Base-by-base conservation (phyloP, 2,329 filamentous ascomycete species). In the Aspergillus melleus region DNA sequence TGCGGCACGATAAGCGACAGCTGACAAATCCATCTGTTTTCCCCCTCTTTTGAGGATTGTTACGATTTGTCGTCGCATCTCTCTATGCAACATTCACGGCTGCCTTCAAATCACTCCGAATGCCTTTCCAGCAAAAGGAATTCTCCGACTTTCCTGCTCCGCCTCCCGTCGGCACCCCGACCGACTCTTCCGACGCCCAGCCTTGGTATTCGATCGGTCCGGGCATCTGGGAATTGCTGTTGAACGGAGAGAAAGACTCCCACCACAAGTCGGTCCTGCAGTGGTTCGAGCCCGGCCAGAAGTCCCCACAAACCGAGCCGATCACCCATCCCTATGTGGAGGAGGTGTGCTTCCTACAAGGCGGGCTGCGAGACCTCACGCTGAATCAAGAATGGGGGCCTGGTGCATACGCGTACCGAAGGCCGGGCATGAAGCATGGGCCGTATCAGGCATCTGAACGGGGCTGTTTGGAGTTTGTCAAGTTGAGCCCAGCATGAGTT, bases 391-490 rank as follows among this genome's bases (percentile, higher is more conserved):
- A 68, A 9, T 79, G 72, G 72, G 59, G 68, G 12, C 68, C 71
- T 52, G 75, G 76, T 42, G 68, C 73, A 4, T 79, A 78, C 70
- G 77, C 75, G 14, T 78, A 78, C 62, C 71, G 76, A 20, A 69
- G 74, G 52, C 74, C 76, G 14, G 75, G 74, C 10, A 78, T 77
- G 76, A 63, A 73, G 60, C 74, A 78, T 68, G 77, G 77, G 0
- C 76, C 74, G 12, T 78, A 77, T 59, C 64, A 61, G 56, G 59
- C 66, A 24, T 74, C 70, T 26, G 64, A 69, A 32, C 52, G 68
- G 5, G 76, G 76, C 4, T 79, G 75, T 60, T 65, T 78, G 58
- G 74, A 72, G 69, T 75, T 74, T 47, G 44, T 47, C 19, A 47
- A 16, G 10, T 20, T 47, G 12, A 24, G 19, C 2, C 44, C 44